Evolutionary conservation across 1,284 basidiomycete genomes (phyloP), one percentile per base, ranked within the genome.

Genomic region (Tilletia indica): DNA sequence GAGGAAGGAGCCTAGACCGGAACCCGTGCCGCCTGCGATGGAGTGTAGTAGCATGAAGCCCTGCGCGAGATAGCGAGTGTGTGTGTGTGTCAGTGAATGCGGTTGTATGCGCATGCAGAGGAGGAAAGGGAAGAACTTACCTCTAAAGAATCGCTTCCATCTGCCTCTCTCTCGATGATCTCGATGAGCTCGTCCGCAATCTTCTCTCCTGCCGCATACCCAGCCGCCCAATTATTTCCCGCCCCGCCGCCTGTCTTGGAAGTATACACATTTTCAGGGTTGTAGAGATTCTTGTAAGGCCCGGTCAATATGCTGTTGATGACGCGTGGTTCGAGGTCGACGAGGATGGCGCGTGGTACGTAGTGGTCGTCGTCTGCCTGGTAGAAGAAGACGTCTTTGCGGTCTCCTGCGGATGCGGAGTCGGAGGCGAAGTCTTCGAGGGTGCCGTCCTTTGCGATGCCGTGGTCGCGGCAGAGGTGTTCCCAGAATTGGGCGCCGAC

Each of bases 321-420:
- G 82, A 96, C 96, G 84, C 97, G 88, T 64, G 97, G 97, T 84
- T 99, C 97, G n/a, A 97, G 89, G 86, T 99, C 97, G 71, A 99
- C 91, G 34, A 99, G 89, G 74, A 99, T 96, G 3, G 97, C 93
- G 70, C 97, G 89, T 9, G 97, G 97, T 77, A 99, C 95, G 85
- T 99, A 99, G 83, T 98, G 96, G 84, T 99, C 97, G 84, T 99
- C 97, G 85, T 99, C 97, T 12, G 97, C 97, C 85, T 99, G 97
- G 85, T 99, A 99, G 87, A 99, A 99, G 87, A 99, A 99, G 56
- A 98, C 96, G 86, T 99, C 97, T 83, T 99, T 99, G 78, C 97
- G 88, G 85, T 99, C 97, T 25, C 80, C 82, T 0, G 78, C 81
- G 16, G 73, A 72, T 2, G 68, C 68, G 21, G 77, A 78, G 69